Evolutionary conservation across 306 rosid species (phyloP).

Genomic region (Trichosanthes cucumerina): DNA sequence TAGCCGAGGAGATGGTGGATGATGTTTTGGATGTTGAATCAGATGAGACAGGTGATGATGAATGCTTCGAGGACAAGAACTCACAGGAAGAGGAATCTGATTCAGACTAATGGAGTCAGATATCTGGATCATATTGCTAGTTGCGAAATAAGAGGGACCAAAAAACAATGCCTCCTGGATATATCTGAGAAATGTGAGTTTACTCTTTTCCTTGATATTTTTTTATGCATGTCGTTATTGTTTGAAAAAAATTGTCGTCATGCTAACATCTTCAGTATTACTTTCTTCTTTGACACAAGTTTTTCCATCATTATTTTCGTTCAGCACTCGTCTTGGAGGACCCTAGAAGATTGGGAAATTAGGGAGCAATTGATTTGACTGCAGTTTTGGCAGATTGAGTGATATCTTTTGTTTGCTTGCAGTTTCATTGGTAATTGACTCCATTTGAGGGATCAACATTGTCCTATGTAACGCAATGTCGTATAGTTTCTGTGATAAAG

Average conservation of each 20-base stretch:
- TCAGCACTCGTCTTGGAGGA: not conserved
- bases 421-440: not conserved
- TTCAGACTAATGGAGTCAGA: slow-evolving; percentile 14
- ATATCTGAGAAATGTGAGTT: not conserved
- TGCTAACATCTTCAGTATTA: not conserved
- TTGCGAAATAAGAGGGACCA: not conserved
- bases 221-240: not conserved
- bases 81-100: slow-evolving; percentile 27
- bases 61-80: slow-evolving; percentile 13
- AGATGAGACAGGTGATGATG: slow-evolving; percentile 12
- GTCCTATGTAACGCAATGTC: not conserved
- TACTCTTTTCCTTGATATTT: not conserved
- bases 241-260: not conserved
- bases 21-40: not conserved
- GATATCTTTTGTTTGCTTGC: not conserved
- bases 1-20: not conserved
- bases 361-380: not conserved
- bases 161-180: not conserved
- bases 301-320: not conserved
- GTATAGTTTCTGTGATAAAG: not conserved
- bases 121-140: not conserved
- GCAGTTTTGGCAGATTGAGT: not conserved
- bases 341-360: not conserved
- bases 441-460: not conserved
- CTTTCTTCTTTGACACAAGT: not conserved